phyloP scores from a whole-genome alignment of 2,329 filamentous ascomycete genomes.

The Verticillium nubilum region DNA sequence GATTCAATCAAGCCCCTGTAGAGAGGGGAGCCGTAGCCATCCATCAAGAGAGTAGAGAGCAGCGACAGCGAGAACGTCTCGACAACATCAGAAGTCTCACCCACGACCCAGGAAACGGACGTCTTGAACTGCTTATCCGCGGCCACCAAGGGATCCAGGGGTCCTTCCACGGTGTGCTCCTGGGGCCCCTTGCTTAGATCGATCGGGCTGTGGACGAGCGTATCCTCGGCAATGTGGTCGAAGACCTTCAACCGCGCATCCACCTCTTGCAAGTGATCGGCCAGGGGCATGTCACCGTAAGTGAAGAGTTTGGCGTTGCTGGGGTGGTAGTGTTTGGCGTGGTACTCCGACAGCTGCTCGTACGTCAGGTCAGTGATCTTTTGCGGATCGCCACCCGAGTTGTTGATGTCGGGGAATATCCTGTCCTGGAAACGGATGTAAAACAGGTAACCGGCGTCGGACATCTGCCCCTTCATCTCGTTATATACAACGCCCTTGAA shows the following conservation, averaged over 20 bases:
- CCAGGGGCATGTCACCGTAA: slow-evolving; percentile 87
- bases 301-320: slow-evolving; percentile 96
- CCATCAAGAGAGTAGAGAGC: slow-evolving; percentile 77
- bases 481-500: slow-evolving; percentile 99
- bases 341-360: slow-evolving; percentile 81
- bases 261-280: slow-evolving; percentile 74
- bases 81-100: slow-evolving; percentile 73
- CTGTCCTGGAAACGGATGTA: slow-evolving; percentile 94
- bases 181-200: slow-evolving; percentile 61
- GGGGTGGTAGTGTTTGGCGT: slow-evolving; percentile 90
- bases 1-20: slow-evolving; percentile 86
- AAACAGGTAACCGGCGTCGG: slow-evolving; percentile 91
- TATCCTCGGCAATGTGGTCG: slow-evolving; percentile 62
- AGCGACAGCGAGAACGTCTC: slow-evolving; percentile 86
- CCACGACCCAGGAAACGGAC: slow-evolving; percentile 87
- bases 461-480: slow-evolving; percentile 99
- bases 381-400: slow-evolving; percentile 92
- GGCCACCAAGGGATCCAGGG: slow-evolving; percentile 80
- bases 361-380: slow-evolving; percentile 96
- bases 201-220: slow-evolving; percentile 71
- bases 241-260: slow-evolving; percentile 71
- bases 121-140: slow-evolving; percentile 88
- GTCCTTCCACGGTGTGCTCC: slow-evolving; percentile 69
- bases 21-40: slow-evolving; percentile 91
- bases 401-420: slow-evolving; percentile 90